phyloP scores from a whole-genome alignment of 176 grass and related monocot genomes.

The Eragrostis nindensis region DNA sequence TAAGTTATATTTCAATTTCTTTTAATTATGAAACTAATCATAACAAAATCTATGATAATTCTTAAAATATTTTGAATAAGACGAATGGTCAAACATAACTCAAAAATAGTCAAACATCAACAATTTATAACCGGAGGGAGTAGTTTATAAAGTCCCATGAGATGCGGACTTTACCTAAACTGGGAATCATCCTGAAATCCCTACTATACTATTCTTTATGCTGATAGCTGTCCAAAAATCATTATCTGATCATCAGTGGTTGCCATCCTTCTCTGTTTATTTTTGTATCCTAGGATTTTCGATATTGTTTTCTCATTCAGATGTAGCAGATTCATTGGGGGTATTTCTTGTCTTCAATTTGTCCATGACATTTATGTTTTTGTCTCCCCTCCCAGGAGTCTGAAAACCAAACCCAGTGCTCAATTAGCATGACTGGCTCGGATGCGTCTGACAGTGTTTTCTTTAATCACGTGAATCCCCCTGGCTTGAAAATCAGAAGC shows the following conservation, averaged over 20 bases:
- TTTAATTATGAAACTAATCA: too few species aligned
- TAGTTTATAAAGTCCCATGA: conserved; percentile 27
- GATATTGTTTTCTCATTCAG: background rate
- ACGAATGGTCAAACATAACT: too few species aligned
- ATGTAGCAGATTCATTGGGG: background rate
- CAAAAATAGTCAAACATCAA: too few species aligned
- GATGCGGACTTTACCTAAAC: background rate
- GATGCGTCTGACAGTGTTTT: conserved; percentile 39
- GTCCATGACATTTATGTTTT: background rate
- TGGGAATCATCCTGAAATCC: background rate
- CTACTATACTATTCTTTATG: background rate
- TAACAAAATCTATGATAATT: too few species aligned
- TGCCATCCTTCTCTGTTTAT: conserved; percentile 4
- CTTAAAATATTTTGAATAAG: too few species aligned
- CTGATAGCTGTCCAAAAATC: background rate
- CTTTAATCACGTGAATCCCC: conserved; percentile 19
- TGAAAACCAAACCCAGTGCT: conserved; percentile 65
- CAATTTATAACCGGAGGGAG: too few species aligned
- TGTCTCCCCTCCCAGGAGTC: conserved; percentile 37
- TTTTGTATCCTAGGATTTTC: background rate
- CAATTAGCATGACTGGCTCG: conserved; percentile 51
- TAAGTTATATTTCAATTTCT: too few species aligned
- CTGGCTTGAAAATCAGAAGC: conserved; percentile 26
- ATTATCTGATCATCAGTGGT: background rate
- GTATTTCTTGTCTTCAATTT: background rate